Conservation (phyloP, 768 basidiomycete species). For the Scleroderma citrinum region DNA sequence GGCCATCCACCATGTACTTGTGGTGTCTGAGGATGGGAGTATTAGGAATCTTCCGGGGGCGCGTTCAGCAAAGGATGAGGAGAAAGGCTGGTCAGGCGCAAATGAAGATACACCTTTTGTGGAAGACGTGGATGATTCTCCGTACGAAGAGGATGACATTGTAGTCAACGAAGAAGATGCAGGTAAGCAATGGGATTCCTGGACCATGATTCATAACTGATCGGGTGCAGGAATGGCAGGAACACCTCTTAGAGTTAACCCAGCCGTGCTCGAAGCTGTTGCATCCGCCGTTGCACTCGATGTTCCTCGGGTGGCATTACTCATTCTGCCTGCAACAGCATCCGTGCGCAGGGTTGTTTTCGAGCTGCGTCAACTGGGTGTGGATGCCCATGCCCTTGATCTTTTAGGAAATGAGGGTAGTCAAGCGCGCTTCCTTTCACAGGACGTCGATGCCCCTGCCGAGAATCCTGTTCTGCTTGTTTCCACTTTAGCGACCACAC, state of each 20-base stretch:
- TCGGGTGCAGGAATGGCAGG: constrained; percentile 36
- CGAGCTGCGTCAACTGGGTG: constrained; percentile 59
- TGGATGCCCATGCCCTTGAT: constrained; percentile 61
- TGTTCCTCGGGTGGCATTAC: constrained; percentile 58
- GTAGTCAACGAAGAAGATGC: constrained; percentile 16
- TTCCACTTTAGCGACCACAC: constrained; percentile 59
- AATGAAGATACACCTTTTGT: background rate
- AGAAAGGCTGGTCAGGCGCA: background rate
- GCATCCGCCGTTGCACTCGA: constrained; percentile 68
- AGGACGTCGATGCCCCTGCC: constrained; percentile 24
- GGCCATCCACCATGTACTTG: constrained; percentile 50
- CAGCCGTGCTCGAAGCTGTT: constrained; percentile 57
- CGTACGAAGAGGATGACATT: constrained; percentile 19
- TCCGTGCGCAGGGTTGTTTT: constrained; percentile 57
- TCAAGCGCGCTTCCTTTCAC: constrained; percentile 36
- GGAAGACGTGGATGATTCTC: constrained; percentile 13
- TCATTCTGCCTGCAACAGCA: constrained; percentile 60
- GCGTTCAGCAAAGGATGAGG: constrained; percentile 6
- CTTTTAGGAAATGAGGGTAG: constrained; percentile 40
- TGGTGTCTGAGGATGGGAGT: constrained; percentile 48
- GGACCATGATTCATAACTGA: constrained; percentile 5
- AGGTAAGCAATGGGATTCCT: constrained; percentile 10
- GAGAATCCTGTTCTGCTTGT: constrained; percentile 63
- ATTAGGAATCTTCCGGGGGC: constrained; percentile 54
- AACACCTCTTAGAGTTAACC: constrained; percentile 49